These are phyloP conservation scores for Boehmeria nivea DNA, from an alignment of 306 rosid species.

Conservation along the genomic window DNA sequence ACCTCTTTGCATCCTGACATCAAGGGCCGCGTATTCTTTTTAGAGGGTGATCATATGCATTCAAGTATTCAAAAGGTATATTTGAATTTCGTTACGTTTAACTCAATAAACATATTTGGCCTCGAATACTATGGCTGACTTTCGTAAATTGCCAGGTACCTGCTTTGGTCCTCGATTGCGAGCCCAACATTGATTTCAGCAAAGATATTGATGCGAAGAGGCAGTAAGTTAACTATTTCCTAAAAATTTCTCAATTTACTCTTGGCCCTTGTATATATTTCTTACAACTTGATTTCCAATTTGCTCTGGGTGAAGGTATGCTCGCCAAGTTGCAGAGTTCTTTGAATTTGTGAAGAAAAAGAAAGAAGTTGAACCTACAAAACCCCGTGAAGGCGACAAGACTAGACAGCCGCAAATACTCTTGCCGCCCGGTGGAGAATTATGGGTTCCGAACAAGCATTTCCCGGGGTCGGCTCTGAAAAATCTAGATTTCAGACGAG, in stretches of 20 bases:
- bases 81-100: constrained; percentile 10
- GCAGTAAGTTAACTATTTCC: constrained; percentile 49
- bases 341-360: constrained; percentile 88
- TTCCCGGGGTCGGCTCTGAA: constrained; percentile 54
- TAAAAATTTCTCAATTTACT: not conserved
- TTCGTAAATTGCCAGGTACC: constrained; percentile 60
- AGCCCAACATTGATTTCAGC: constrained; percentile 97
- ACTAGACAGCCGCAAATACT: constrained; percentile 45
- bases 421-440: constrained; percentile 50
- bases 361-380: constrained; percentile 41
- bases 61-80: constrained; percentile 93
- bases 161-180: constrained; percentile 95
- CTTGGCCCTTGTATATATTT: not conserved
- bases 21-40: constrained; percentile 83
- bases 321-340: constrained; percentile 89
- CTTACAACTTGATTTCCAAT: not conserved
- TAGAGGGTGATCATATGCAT: constrained; percentile 97
- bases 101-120: constrained; percentile 7
- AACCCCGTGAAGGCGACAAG: constrained; percentile 36
- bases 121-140: constrained; percentile 7
- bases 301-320: constrained; percentile 61
- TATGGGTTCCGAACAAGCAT: constrained; percentile 73
- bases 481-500: constrained; percentile 60
- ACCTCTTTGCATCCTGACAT: constrained; percentile 78
- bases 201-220: constrained; percentile 90